Percentiles rank a stretch among this genome's conserved stretches.
phyloP scores from a whole-genome alignment of 208 protist species.

The Jaenimonas drosophilae region DNA sequence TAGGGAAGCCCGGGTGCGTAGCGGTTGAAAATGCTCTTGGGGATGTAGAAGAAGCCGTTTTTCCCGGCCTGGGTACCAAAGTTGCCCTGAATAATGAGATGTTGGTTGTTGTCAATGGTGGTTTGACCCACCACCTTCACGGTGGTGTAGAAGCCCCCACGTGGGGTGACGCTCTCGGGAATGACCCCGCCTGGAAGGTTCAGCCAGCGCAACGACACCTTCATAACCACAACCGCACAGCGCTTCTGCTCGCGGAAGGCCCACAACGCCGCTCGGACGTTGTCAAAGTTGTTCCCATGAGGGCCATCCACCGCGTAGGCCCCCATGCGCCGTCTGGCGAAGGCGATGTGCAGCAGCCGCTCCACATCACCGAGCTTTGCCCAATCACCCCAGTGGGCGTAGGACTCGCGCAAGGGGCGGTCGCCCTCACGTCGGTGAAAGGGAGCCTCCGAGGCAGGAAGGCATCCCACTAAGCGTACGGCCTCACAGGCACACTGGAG shows the following conservation, averaged over 20 bases:
- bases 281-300: constrained; percentile 66
- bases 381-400: constrained; percentile 46
- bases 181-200: constrained; percentile 41
- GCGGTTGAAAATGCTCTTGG: constrained; percentile 48
- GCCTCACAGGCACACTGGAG: constrained; percentile 59
- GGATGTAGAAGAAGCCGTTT: constrained; percentile 57
- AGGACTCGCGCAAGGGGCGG: constrained; percentile 8
- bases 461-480: constrained; percentile 45
- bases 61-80: constrained; percentile 41
- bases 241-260: constrained; percentile 51
- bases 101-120: constrained; percentile 33
- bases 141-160: constrained; percentile 51
- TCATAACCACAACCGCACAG: constrained; percentile 43
- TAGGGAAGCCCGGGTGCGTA: constrained; percentile 25
- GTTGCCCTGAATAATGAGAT: constrained; percentile 67
- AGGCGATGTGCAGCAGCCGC: constrained; percentile 29
- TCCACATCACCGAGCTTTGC: constrained; percentile 14
- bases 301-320: constrained; percentile 59
- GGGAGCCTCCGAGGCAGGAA: constrained; percentile 28
- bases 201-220: constrained; percentile 56
- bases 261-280: constrained; percentile 63
- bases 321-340: constrained; percentile 41
- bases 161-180: constrained; percentile 11
- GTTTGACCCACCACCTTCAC: constrained; percentile 68
- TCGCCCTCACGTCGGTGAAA: constrained; percentile 27